phyloP scores from a whole-genome alignment of 2,329 filamentous ascomycete genomes.

The Colletotrichum cuscutae region DNA sequence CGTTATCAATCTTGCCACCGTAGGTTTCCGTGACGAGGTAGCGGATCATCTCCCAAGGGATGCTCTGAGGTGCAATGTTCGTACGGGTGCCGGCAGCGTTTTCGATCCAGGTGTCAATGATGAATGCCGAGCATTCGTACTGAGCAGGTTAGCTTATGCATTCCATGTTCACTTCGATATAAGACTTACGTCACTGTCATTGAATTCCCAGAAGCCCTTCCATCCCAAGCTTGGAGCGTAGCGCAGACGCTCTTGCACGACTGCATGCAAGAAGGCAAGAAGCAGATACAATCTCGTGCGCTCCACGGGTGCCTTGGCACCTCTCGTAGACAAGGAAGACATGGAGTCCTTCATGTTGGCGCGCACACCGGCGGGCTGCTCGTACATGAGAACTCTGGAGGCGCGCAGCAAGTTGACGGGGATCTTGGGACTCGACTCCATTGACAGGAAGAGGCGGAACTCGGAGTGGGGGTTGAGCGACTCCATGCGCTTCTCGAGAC shows the following conservation, averaged over 20 bases:
- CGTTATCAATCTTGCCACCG: slow-evolving; percentile 96
- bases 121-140: slow-evolving; percentile 97
- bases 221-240: slow-evolving; percentile 95
- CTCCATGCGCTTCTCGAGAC: slow-evolving; percentile 95
- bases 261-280: slow-evolving; percentile 93
- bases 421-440: slow-evolving; percentile 97
- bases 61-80: slow-evolving; percentile 92
- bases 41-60: slow-evolving; percentile 96
- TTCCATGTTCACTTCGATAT: not conserved
- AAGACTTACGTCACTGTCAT: slow-evolving; percentile 92
- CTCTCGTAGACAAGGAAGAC: slow-evolving; percentile 80
- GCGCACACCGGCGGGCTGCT: slow-evolving; percentile 94
- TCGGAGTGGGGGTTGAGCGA: slow-evolving; percentile 92
- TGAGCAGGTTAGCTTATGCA: slow-evolving; percentile 48
- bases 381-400: slow-evolving; percentile 95
- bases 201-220: slow-evolving; percentile 99
- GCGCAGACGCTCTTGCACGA: slow-evolving; percentile 92
- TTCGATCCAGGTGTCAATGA: slow-evolving; percentile 96
- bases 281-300: slow-evolving; percentile 90
- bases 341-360: slow-evolving; percentile 99
- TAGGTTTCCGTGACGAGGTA: slow-evolving; percentile 94
- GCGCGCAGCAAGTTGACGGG: slow-evolving; percentile 95
- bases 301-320: slow-evolving; percentile 87
- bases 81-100: slow-evolving; percentile 83
- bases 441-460: slow-evolving; percentile 95